A percentile compares a stretch with the other conserved stretches of the same genome.
Conservation (phyloP, 148 eudicot genomes). For the Vaccinium vitisidaea region DNA sequence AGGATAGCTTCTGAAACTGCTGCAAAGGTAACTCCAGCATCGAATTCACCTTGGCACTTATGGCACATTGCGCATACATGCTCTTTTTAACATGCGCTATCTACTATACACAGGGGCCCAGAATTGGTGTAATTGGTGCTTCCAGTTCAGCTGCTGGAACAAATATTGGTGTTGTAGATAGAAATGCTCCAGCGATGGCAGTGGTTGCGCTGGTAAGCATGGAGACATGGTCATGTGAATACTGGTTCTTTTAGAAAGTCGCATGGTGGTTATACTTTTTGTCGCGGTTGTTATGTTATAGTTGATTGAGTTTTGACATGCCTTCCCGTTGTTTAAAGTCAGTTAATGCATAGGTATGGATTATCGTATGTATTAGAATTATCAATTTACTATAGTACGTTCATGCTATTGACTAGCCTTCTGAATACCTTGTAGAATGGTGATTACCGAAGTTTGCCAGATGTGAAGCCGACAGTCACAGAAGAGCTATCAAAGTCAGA, state of each 20-base stretch:
- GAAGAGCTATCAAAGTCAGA: constrained; percentile 68
- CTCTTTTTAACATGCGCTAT: constrained; percentile 7
- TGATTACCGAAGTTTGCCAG: constrained; percentile 50
- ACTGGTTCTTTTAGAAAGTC: background rate
- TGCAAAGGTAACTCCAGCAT: constrained; percentile 44
- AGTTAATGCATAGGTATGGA: background rate
- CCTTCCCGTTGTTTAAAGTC: background rate
- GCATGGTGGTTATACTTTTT: background rate
- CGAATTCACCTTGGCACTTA: background rate
- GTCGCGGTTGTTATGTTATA: background rate
- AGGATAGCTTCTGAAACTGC: constrained; percentile 50
- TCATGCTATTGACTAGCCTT: background rate
- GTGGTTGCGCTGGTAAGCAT: constrained; percentile 33
- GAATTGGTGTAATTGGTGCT: constrained; percentile 27
- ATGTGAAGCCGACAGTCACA: constrained; percentile 52
- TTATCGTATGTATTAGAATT: background rate
- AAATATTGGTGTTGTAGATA: constrained; percentile 33
- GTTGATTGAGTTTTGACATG: background rate
- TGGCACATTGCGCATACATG: too few relatives aligned
- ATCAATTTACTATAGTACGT: background rate
- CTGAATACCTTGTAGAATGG: constrained; percentile 45
- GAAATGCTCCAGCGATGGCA: constrained; percentile 34
- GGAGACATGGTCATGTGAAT: background rate
- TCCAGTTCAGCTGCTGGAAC: constrained; percentile 41
- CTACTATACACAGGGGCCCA: constrained; percentile 34